phyloP scores from a whole-genome alignment of 202 grass and related monocot species.

The Eragrostis tef region DNA sequence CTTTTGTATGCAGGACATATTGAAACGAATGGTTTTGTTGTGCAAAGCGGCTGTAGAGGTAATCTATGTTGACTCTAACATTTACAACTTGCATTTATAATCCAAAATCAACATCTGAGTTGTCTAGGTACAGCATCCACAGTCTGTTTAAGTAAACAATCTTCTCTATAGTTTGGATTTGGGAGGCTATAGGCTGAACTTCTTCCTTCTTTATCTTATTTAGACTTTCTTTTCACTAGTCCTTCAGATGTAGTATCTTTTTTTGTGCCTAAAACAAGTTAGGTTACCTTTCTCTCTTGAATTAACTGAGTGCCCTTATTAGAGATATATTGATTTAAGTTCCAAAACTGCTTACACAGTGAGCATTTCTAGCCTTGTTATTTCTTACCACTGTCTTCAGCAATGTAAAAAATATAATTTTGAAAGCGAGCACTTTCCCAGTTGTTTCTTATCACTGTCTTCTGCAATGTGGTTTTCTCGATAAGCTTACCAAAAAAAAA shows the following conservation, averaged over 20 bases:
- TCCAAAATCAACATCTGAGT: conserved; percentile 21
- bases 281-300: neutral
- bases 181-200: neutral
- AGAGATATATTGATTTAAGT: neutral
- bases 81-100: conserved; percentile 29
- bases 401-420: neutral
- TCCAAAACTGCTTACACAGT: neutral
- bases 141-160: neutral
- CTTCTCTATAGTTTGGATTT: neutral
- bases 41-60: conserved; percentile 96
- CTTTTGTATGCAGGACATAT: conserved; percentile 73
- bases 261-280: neutral
- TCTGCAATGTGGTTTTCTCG: neutral
- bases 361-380: conserved; percentile 14
- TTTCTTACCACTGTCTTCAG: conserved; percentile 25
- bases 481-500: conserved; percentile 40
- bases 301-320: conserved; percentile 1
- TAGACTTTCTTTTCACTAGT: neutral
- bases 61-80: conserved; percentile 38
- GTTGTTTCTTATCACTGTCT: conserved; percentile 12
- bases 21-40: conserved; percentile 88
- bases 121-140: conserved; percentile 4
- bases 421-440: neutral
- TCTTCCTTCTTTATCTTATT: neutral
- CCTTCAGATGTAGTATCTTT: neutral